A percentile compares a stretch with the other conserved stretches of the same genome.
Conservation (phyloP, 1,284 basidiomycete species). For the Salmacisia buchloeana region DNA sequence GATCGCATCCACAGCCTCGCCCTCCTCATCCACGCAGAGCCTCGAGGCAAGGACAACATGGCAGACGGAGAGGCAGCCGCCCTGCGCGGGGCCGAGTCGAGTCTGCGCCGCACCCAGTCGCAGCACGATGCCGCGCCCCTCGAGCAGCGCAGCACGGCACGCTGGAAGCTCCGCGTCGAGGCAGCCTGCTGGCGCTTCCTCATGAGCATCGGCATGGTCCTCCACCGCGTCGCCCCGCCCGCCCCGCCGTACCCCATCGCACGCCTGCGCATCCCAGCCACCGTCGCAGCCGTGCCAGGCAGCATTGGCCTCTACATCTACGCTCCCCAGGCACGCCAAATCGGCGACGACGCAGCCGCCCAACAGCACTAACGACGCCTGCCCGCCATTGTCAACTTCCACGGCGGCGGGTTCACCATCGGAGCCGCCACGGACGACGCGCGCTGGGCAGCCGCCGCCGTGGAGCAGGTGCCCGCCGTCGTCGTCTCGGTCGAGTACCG, state of each 20-base stretch:
- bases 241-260: not conserved
- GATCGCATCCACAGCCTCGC: too few species aligned
- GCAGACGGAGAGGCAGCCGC: too few species aligned
- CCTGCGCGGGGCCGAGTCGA: too few species aligned
- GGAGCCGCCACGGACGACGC: conserved; percentile 34
- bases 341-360: too few species aligned
- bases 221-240: conserved; percentile 6
- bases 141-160: too few species aligned
- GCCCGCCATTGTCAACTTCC: conserved; percentile 34
- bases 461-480: conserved; percentile 19
- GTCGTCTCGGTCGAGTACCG: conserved; percentile 36
- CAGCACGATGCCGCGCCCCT: too few species aligned
- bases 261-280: not conserved
- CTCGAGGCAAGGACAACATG: too few species aligned
- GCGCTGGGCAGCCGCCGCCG: conserved; percentile 20
- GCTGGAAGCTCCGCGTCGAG: not conserved
- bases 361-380: too few species aligned
- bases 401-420: conserved; percentile 39
- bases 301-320: conserved; percentile 32
- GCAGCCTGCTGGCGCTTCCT: not conserved
- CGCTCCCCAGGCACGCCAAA: conserved; percentile 15
- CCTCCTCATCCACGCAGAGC: too few species aligned
- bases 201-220: conserved; percentile 3
- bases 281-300: not conserved
- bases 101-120: too few species aligned